phyloP scores from a whole-genome alignment of 805 yeast genomes.

The Brettanomyces nanus region DNA sequence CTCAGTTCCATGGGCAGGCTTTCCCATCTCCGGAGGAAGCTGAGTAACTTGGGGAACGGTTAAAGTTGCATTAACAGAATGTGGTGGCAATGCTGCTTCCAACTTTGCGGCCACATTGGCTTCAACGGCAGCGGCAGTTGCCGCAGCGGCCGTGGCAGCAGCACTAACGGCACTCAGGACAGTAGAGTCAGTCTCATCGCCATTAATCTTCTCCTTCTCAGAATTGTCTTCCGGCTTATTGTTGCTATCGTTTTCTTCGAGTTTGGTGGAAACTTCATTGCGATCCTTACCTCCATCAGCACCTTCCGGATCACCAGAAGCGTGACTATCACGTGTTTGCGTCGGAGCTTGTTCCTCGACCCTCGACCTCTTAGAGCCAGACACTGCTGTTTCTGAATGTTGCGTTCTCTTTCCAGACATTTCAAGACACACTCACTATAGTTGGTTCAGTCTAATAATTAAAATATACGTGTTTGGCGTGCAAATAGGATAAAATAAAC shows the following conservation, averaged over 20 bases:
- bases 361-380: background rate
- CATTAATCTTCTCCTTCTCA: too few relatives aligned
- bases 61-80: constrained; percentile 4
- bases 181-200: too few relatives aligned
- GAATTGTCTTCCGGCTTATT: too few relatives aligned
- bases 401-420: background rate
- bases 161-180: too few relatives aligned
- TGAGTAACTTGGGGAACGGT: constrained; percentile 6
- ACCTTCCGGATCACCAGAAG: background rate
- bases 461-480: too few relatives aligned
- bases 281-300: background rate
- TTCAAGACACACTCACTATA: too few relatives aligned
- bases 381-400: background rate
- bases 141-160: too few relatives aligned
- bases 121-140: too few relatives aligned
- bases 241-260: background rate
- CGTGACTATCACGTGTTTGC: constrained; percentile 6
- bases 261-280: background rate
- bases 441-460: background rate
- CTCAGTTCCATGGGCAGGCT: constrained; percentile 66
- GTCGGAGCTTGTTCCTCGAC: background rate
- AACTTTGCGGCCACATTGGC: too few relatives aligned
- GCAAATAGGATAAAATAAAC: too few relatives aligned
- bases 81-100: background rate
- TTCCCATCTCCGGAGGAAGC: constrained; percentile 16